Conservation (phyloP, 2,329 filamentous ascomycete species). For the Cladorrhinum sp. region DNA sequence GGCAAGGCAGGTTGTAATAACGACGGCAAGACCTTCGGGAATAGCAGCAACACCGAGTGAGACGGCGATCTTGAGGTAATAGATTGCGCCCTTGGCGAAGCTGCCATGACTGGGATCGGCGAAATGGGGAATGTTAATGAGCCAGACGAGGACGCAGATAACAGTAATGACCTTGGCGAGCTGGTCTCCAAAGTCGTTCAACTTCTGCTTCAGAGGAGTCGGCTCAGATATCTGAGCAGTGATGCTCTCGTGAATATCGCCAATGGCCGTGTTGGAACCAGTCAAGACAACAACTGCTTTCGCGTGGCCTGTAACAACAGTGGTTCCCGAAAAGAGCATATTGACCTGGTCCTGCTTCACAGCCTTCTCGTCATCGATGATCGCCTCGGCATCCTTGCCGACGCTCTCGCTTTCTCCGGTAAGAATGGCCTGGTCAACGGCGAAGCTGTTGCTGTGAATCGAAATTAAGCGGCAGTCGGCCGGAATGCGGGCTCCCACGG, state of each 20-base stretch:
- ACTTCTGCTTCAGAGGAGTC: constrained; percentile 95
- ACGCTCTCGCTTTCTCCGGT: constrained; percentile 98
- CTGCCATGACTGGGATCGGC: constrained; percentile 88
- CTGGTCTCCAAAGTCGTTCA: constrained; percentile 95
- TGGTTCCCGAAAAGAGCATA: constrained; percentile 97
- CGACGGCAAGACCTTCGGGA: constrained; percentile 92
- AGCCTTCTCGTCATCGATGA: constrained; percentile 73
- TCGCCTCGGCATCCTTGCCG: constrained; percentile 67
- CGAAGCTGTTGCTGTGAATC: constrained; percentile 96
- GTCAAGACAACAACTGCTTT: constrained; percentile 88
- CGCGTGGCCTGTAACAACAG: constrained; percentile 90
- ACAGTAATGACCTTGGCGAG: constrained; percentile 97
- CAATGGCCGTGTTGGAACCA: constrained; percentile 87
- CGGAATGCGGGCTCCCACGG: constrained; percentile 89
- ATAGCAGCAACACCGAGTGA: constrained; percentile 97
- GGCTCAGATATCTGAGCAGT: constrained; percentile 96
- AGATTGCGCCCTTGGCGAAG: constrained; percentile 96
- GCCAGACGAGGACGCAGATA: constrained; percentile 94
- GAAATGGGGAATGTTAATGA: constrained; percentile 98
- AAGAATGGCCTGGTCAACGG: constrained; percentile 92
- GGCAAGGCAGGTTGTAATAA: constrained; percentile 97
- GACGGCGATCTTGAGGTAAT: constrained; percentile 99
- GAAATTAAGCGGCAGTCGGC: constrained; percentile 88
- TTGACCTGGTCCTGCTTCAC: constrained; percentile 98
- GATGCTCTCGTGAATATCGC: constrained; percentile 98